Conservation (phyloP, 176 grass and related monocot species). For the Hsuehochloa calcarea region DNA sequence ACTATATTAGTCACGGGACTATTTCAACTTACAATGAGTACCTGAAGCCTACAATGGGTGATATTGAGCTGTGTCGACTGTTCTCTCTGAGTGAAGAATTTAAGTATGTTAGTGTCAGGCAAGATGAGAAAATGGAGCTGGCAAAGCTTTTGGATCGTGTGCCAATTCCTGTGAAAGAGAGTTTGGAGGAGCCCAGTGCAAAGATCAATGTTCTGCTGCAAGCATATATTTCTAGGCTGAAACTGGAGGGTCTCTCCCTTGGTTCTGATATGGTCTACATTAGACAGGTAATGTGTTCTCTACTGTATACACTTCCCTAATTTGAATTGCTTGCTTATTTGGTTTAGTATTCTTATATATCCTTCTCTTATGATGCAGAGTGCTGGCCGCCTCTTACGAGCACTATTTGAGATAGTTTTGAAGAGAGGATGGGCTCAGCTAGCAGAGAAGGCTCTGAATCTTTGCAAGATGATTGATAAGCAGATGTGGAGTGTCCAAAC, state of each 20-base stretch:
- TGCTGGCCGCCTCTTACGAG: conserved; percentile 77
- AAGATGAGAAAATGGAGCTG: conserved; percentile 97
- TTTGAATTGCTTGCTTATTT: conserved; percentile 28
- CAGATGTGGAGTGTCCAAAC: conserved; percentile 97
- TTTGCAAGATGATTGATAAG: conserved; percentile 97
- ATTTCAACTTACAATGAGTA: conserved; percentile 95
- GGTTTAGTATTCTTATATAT: conserved; percentile 28
- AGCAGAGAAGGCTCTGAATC: conserved; percentile 87
- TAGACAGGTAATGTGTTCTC: conserved; percentile 57
- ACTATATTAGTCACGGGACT: conserved; percentile 92
- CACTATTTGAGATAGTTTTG: conserved; percentile 86
- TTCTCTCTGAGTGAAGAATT: conserved; percentile 98
- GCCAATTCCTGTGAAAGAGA: conserved; percentile 98
- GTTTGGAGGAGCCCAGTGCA: conserved; percentile 92
- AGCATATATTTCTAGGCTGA: conserved; percentile 88
- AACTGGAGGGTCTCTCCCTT: conserved; percentile 88
- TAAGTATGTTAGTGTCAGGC: conserved; percentile 84
- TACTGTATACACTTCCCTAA: neutral
- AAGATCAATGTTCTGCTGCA: conserved; percentile 98
- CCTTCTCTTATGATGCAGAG: conserved; percentile 54
- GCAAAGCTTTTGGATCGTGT: conserved; percentile 92
- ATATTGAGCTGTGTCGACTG: conserved; percentile 84
- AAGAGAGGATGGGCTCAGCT: conserved; percentile 96
- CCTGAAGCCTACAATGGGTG: conserved; percentile 93
- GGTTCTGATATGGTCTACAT: conserved; percentile 94